Percentiles rank a stretch among this genome's conserved stretches.
phyloP scores from a whole-genome alignment of 2,329 filamentous ascomycete species.

The Leptographium flavum region DNA sequence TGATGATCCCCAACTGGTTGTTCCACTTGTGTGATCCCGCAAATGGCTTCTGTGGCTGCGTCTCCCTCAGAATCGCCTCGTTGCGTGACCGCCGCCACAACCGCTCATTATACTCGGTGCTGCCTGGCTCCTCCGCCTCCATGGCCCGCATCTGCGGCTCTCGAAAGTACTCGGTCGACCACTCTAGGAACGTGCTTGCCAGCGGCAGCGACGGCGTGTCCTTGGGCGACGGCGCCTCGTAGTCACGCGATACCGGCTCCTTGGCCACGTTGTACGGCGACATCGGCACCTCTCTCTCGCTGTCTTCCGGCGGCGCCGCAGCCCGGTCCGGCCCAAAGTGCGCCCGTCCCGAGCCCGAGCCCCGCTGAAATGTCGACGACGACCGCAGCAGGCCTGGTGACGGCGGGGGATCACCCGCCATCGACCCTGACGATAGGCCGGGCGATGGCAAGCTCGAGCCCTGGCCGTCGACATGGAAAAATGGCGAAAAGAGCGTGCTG shows the following conservation, averaged over 20 bases:
- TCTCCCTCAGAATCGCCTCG: slow-evolving; percentile 80
- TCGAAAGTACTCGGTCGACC: slow-evolving; percentile 95
- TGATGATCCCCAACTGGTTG: slow-evolving; percentile 66
- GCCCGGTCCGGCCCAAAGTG: slow-evolving; percentile 24
- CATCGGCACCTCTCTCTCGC: slow-evolving; percentile 50
- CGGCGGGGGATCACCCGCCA: slow-evolving; percentile 4
- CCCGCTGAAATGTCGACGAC: slow-evolving; percentile 16
- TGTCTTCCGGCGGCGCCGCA: slow-evolving; percentile 54
- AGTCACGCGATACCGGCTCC: slow-evolving; percentile 68
- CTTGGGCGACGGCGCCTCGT: slow-evolving; percentile 45
- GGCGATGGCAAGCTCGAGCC: slow-evolving; percentile 1
- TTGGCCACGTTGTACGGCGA: slow-evolving; percentile 64
- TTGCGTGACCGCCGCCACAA: slow-evolving; percentile 88
- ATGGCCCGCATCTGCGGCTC: slow-evolving; percentile 97
- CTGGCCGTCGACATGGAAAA: slow-evolving; percentile 30
- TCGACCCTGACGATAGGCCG: slow-evolving; percentile 2
- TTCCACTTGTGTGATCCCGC: slow-evolving; percentile 82
- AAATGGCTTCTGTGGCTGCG: slow-evolving; percentile 82
- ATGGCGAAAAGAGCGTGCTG: slow-evolving; percentile 46
- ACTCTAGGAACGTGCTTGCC: slow-evolving; percentile 74
- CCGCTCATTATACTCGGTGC: slow-evolving; percentile 88
- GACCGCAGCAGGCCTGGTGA: slow-evolving; percentile 22
- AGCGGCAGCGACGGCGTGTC: slow-evolving; percentile 56
- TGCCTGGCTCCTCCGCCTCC: slow-evolving; percentile 91
- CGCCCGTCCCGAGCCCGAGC: background rate